A percentile compares a stretch with the other conserved stretches of the same genome.
Conservation (phyloP, 257 asterid species). For the Solanum pinnatisectum region DNA sequence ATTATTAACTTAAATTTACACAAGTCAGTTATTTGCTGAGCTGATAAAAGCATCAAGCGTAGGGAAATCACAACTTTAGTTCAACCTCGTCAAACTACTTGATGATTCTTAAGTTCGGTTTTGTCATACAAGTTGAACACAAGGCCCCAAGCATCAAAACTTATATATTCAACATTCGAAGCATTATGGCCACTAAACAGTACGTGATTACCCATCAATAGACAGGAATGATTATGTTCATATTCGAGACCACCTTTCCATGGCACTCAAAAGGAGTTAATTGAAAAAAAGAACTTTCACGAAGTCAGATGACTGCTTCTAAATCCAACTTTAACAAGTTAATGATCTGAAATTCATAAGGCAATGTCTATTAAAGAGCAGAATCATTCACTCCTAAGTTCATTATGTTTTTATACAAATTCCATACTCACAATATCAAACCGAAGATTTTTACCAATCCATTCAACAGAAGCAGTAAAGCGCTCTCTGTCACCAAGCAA, state of each 20-base stretch:
- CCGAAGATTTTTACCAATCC: constrained; percentile 98
- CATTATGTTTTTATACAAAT: constrained; percentile 8
- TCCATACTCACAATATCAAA: constrained; percentile 96
- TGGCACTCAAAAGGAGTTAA: background rate
- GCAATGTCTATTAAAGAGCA: background rate
- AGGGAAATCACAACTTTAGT: background rate
- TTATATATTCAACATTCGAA: background rate
- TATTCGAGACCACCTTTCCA: background rate
- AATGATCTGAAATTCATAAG: background rate
- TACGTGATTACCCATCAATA: background rate
- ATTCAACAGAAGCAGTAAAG: constrained; percentile 79
- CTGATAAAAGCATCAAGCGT: background rate
- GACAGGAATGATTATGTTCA: background rate
- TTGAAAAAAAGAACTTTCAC: background rate
- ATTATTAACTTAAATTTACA: background rate
- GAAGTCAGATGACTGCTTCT: background rate
- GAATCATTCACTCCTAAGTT: background rate
- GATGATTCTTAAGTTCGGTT: background rate
- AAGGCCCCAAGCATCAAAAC: background rate
- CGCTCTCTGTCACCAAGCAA: constrained; percentile 88
- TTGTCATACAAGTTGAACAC: background rate
- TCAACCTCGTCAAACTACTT: background rate
- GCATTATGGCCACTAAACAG: background rate
- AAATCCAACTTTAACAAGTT: background rate
- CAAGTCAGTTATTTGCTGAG: background rate